Percentiles rank a stretch among this genome's conserved stretches.
phyloP scores from a whole-genome alignment of 371 early-diverging fungal species.

The Mucor lusitanicus region DNA sequence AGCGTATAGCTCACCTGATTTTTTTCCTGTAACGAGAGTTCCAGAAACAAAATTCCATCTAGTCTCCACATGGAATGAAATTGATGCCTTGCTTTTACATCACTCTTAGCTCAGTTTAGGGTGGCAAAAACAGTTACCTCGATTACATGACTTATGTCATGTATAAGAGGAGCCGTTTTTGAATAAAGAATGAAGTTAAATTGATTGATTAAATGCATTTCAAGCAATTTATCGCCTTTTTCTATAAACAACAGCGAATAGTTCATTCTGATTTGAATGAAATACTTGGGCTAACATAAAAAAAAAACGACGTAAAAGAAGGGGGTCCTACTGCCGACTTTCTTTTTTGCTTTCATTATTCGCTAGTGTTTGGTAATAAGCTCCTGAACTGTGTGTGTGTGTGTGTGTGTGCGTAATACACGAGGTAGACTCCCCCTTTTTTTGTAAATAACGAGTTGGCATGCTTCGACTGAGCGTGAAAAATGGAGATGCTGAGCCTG shows the following conservation, averaged over 20 bases:
- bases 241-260: not conserved
- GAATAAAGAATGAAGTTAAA: slow-evolving; percentile 1
- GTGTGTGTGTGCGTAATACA: too few relatives aligned
- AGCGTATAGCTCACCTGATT: too few relatives aligned
- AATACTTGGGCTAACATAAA: not conserved
- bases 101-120: not conserved
- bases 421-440: not conserved
- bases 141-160: not conserved
- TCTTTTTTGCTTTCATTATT: not conserved
- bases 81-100: not conserved
- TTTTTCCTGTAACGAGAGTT: too few relatives aligned
- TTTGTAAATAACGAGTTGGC: not conserved
- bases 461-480: not conserved
- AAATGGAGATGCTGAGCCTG: not conserved
- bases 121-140: not conserved
- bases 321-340: not conserved
- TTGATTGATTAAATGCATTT: slow-evolving; percentile 1
- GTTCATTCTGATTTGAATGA: not conserved
- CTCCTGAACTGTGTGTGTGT: not conserved
- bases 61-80: not conserved
- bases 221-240: not conserved
- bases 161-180: not conserved
- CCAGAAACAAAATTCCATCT: too few relatives aligned
- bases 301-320: not conserved
- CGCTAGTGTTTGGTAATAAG: not conserved